Evolutionary conservation across 192 early-diverging fungal genomes (phyloP).

Genomic region (Dimargaris verticillata): DNA sequence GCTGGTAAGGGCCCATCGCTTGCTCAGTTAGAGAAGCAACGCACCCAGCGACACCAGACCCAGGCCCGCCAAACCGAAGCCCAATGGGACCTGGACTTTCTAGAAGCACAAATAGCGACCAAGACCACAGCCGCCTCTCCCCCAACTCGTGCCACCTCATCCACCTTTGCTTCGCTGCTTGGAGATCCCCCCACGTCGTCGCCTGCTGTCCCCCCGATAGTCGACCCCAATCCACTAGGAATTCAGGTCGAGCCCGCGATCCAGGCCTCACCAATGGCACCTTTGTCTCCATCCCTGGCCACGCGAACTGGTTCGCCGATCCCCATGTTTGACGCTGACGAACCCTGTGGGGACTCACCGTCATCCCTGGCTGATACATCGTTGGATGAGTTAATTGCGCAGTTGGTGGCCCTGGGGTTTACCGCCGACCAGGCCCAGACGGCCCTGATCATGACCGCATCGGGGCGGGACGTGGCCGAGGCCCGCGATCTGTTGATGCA

Average conservation of each 20-base stretch:
- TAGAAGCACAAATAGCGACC: neutral
- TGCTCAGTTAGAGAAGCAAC: neutral
- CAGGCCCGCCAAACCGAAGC: neutral
- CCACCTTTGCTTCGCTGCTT: too few species aligned
- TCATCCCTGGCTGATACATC: neutral
- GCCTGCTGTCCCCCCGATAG: too few species aligned
- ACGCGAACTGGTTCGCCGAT: slow-evolving; percentile 6
- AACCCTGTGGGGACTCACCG: neutral
- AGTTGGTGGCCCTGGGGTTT: slow-evolving; percentile 72
- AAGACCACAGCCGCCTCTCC: neutral
- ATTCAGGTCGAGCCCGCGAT: neutral
- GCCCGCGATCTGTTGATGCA: slow-evolving; percentile 13
- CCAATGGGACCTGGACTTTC: slow-evolving; percentile 8
- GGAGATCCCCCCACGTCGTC: too few species aligned
- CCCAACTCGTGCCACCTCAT: too few species aligned
- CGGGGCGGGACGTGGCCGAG: slow-evolving; percentile 37
- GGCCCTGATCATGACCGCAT: slow-evolving; percentile 51
- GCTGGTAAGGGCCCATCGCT: neutral
- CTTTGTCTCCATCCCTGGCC: neutral
- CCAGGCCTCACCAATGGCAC: neutral
- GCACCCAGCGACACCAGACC: neutral
- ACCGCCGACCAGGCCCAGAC: slow-evolving; percentile 37
- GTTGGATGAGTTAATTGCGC: slow-evolving; percentile 30
- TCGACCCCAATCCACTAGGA: neutral
- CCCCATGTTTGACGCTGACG: slow-evolving; percentile 10